Evolutionary conservation across 148 eudicot genomes (phyloP).

Genomic region (Camellia granthamiana): DNA sequence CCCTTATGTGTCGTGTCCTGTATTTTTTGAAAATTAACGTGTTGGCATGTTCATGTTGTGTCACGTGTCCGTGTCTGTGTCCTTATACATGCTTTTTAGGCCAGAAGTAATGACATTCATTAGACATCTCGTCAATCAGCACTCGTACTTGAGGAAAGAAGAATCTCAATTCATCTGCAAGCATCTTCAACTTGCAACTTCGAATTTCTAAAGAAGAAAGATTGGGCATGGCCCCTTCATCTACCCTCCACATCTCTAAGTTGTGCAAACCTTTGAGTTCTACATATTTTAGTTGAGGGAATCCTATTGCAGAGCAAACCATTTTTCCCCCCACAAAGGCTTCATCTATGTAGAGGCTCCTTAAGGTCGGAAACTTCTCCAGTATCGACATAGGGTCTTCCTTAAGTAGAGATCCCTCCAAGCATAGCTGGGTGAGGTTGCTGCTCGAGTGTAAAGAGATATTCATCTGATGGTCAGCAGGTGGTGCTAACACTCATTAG

Average conservation of each 20-base stretch:
- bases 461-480: neutral
- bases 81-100: too few relatives aligned
- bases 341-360: conserved; percentile 28
- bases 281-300: conserved; percentile 24
- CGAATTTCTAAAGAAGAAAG: conserved; percentile 8
- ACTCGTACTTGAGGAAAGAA: too few relatives aligned
- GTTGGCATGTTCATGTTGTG: too few relatives aligned
- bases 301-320: conserved; percentile 24
- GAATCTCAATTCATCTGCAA: too few relatives aligned
- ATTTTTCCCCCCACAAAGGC: conserved; percentile 25
- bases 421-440: conserved; percentile 7
- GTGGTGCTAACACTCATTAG: neutral
- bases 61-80: too few relatives aligned
- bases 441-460: neutral
- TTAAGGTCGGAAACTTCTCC: conserved; percentile 34
- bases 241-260: neutral
- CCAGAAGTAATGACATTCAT: too few relatives aligned
- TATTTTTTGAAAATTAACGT: too few relatives aligned
- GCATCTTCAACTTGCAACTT: neutral
- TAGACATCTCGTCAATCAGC: too few relatives aligned
- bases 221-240: conserved; percentile 10
- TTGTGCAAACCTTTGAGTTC: neutral
- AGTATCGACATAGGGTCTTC: conserved; percentile 38
- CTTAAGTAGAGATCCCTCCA: conserved; percentile 24
- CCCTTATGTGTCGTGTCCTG: too few relatives aligned